Percentiles rank a stretch among this genome's conserved stretches.
Evolutionary conservation across 495 filamentous ascomycete genomes (phyloP).

Genomic region (Thozetella sp.): DNA sequence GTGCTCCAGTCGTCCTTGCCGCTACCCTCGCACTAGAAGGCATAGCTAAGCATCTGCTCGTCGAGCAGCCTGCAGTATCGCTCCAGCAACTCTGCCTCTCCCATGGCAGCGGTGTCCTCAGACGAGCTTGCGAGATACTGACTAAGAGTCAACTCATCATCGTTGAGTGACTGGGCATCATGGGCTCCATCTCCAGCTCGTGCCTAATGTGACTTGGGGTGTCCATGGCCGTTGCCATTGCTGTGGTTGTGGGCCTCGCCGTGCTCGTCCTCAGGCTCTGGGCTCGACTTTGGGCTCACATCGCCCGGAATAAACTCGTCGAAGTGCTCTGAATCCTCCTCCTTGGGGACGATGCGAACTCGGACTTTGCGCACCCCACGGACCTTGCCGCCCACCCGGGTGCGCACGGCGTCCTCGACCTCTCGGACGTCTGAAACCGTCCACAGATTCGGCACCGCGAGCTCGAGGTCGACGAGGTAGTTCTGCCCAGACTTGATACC

Average conservation of each 20-base stretch:
- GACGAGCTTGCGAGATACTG: neutral
- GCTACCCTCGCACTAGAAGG: neutral
- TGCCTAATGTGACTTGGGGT: conserved; percentile 3
- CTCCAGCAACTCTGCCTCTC: neutral
- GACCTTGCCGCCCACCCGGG: conserved; percentile 70
- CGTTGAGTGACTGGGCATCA: neutral
- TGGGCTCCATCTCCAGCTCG: neutral
- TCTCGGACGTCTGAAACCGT: conserved; percentile 66
- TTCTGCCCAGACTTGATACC: conserved; percentile 96
- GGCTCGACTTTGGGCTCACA: conserved; percentile 60
- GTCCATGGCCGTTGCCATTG: conserved; percentile 20
- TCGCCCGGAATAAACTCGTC: conserved; percentile 81
- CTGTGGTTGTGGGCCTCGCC: conserved; percentile 43
- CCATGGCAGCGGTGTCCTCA: neutral
- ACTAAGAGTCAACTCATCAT: neutral
- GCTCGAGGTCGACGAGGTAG: conserved; percentile 84
- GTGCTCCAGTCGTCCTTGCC: neutral
- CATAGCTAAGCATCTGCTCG: conserved; percentile 1
- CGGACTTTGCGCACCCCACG: conserved; percentile 79
- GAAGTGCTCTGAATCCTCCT: conserved; percentile 53
- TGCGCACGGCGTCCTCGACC: conserved; percentile 72
- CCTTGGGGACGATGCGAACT: conserved; percentile 77
- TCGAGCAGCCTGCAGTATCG: conserved; percentile 3
- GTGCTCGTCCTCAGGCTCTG: conserved; percentile 65
- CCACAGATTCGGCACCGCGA: conserved; percentile 75